Evolutionary conservation across 2,329 filamentous ascomycete genomes (phyloP).

Genomic region (Fusarium begoniae): DNA sequence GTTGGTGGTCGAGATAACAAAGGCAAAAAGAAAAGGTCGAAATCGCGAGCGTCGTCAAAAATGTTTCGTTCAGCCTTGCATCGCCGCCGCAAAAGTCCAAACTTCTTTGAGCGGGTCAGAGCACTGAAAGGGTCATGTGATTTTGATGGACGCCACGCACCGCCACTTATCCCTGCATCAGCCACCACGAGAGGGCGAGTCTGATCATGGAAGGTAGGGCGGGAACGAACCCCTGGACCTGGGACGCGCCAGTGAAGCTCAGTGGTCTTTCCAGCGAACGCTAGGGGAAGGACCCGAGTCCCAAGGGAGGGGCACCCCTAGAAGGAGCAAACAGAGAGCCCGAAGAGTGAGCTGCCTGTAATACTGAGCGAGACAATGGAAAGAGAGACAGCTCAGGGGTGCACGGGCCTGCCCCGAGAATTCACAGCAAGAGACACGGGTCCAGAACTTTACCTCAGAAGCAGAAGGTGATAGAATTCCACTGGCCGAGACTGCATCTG

Average conservation of each 20-base stretch:
- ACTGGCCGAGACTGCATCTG: background rate
- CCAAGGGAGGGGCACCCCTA: constrained; percentile 27
- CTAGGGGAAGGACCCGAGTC: constrained; percentile 36
- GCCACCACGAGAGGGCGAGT: constrained; percentile 4
- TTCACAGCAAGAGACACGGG: constrained; percentile 36
- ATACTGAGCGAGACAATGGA: background rate
- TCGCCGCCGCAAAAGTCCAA: constrained; percentile 36
- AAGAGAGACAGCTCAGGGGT: constrained; percentile 20
- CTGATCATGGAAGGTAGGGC: constrained; percentile 15
- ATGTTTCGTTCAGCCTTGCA: constrained; percentile 45
- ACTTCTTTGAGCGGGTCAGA: constrained; percentile 32
- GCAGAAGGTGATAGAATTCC: constrained; percentile 42
- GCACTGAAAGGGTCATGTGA: constrained; percentile 37
- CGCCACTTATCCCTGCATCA: background rate
- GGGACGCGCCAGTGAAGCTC: constrained; percentile 1
- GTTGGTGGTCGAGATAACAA: constrained; percentile 2
- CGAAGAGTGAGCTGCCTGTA: constrained; percentile 3
- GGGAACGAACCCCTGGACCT: constrained; percentile 18
- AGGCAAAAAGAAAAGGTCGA: constrained; percentile 9
- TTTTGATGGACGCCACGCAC: background rate
- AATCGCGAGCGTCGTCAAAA: constrained; percentile 34
- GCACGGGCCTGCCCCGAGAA: constrained; percentile 41
- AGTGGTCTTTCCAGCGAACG: constrained; percentile 18
- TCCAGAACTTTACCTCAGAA: constrained; percentile 32
- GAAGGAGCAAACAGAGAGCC: constrained; percentile 10